Conservation (phyloP, 2,329 filamentous ascomycete species). For the Colletotrichum sp. region DNA sequence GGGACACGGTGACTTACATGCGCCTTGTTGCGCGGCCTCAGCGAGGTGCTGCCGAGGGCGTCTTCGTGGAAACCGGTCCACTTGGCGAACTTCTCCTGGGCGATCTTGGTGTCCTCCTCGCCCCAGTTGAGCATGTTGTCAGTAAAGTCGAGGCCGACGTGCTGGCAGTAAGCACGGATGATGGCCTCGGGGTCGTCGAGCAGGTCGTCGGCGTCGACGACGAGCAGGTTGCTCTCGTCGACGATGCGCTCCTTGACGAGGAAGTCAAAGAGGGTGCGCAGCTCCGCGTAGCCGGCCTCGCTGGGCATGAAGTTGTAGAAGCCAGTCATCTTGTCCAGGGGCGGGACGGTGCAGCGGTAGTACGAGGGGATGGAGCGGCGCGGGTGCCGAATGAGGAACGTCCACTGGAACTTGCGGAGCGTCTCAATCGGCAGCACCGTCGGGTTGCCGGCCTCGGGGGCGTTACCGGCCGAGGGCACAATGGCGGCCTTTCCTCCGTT, state of each 20-base stretch:
- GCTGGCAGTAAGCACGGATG: conserved; percentile 80
- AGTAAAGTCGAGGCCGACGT: conserved; percentile 77
- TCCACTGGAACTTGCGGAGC: conserved; percentile 86
- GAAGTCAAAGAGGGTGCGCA: conserved; percentile 87
- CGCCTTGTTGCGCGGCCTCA: conserved; percentile 72
- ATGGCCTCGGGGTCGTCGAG: conserved; percentile 82
- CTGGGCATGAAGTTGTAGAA: conserved; percentile 86
- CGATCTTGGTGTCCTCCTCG: conserved; percentile 74
- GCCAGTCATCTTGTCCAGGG: conserved; percentile 79
- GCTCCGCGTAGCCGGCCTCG: conserved; percentile 90
- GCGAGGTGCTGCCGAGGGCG: conserved; percentile 79
- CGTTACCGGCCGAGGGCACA: conserved; percentile 79
- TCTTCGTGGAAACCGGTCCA: conserved; percentile 98
- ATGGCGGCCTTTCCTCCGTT: conserved; percentile 70
- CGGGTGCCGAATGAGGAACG: conserved; percentile 97
- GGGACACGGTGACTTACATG: conserved; percentile 50
- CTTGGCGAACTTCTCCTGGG: conserved; percentile 84
- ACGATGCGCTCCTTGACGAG: conserved; percentile 72
- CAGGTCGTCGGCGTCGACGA: conserved; percentile 93
- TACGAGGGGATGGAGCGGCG: conserved; percentile 89
- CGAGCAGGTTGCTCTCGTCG: conserved; percentile 76
- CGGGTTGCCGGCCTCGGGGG: conserved; percentile 73
- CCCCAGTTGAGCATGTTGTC: conserved; percentile 86
- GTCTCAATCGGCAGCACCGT: conserved; percentile 80
- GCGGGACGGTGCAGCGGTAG: conserved; percentile 92